Percentiles rank a stretch among this genome's conserved stretches.
Conservation (phyloP, 306 rosid genomes). For the Ormosia emarginata region DNA sequence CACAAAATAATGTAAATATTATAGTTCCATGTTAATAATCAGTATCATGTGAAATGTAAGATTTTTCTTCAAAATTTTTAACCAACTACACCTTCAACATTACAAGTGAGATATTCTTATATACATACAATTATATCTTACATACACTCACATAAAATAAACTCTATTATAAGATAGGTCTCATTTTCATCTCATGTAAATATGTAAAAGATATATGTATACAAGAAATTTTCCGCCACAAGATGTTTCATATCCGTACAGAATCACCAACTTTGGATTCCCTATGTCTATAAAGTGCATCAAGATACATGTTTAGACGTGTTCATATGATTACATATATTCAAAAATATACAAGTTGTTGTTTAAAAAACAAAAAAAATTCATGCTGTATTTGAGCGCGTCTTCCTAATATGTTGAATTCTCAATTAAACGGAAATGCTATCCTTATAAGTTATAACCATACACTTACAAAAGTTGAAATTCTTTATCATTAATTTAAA, state of each 20-base stretch:
- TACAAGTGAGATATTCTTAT: neutral
- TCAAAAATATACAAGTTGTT: neutral
- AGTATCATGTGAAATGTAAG: neutral
- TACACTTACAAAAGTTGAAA: neutral
- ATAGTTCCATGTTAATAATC: neutral
- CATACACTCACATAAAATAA: no score
- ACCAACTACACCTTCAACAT: neutral
- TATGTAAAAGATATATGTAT: no score
- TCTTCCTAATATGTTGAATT: neutral
- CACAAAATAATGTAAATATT: neutral
- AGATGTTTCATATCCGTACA: neutral
- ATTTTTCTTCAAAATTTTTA: neutral
- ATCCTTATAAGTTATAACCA: neutral
- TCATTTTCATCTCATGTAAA: no score
- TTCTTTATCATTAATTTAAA: neutral
- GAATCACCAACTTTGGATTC: constrained; percentile 11
- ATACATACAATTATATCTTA: no score
- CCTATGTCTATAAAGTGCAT: neutral
- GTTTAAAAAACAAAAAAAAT: neutral
- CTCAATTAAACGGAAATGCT: neutral
- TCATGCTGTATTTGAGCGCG: neutral
- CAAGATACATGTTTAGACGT: constrained; percentile 4
- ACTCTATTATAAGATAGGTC: no score
- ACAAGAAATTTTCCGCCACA: no score
- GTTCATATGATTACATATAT: constrained; percentile 7